A percentile compares a stretch with the other conserved stretches of the same genome.
These are phyloP conservation scores for Tetrahymena malaccensis DNA, from an alignment of 73 alveolate species.

Conservation along the genomic window DNA sequence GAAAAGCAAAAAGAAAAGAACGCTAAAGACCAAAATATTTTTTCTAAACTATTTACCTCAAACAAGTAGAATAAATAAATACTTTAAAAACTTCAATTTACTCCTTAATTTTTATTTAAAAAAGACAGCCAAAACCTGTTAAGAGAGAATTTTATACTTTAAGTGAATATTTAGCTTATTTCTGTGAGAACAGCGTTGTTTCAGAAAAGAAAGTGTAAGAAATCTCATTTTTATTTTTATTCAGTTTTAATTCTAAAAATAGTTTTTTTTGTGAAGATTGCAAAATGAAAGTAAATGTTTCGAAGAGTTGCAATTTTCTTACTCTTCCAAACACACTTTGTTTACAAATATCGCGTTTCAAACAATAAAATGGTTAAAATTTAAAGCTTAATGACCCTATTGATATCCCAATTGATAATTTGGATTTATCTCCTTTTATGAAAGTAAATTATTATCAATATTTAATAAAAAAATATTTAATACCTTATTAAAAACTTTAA, in stretches of 20 bases:
- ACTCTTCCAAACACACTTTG: neutral
- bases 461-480: no score
- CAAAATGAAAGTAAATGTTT: neutral
- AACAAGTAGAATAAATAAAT: neutral
- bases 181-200: neutral
- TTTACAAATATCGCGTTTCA: neutral
- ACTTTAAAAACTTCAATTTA: neutral
- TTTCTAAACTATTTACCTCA: neutral
- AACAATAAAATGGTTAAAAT: neutral
- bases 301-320: neutral
- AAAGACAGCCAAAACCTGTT: neutral
- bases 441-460: no score
- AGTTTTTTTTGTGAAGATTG: neutral
- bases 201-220: neutral
- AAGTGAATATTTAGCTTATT: neutral
- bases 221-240: neutral
- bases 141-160: neutral
- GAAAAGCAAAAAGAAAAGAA: neutral
- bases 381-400: neutral
- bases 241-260: neutral
- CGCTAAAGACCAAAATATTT: neutral
- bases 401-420: neutral
- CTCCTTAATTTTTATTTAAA: neutral
- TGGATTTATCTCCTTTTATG: neutral
- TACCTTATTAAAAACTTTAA: no score